Percentiles rank a stretch among this genome's conserved stretches.
Evolutionary conservation across 352 stramenopile species (phyloP).

Genomic region (Pythium utonaiense): DNA sequence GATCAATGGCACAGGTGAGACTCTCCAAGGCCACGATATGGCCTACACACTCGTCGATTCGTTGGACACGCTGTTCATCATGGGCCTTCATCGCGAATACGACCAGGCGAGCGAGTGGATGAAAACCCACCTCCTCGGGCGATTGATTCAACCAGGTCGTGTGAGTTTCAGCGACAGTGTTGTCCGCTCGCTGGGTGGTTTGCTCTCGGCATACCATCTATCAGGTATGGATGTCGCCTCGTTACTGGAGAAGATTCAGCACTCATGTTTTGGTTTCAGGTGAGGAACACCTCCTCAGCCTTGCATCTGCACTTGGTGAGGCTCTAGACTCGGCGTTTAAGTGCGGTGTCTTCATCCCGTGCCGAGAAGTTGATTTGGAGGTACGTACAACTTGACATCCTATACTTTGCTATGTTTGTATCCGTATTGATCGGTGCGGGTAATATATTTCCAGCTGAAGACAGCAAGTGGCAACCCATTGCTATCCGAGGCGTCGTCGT

Average conservation of each 20-base stretch:
- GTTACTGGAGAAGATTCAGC: background rate
- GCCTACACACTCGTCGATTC: conserved; percentile 59
- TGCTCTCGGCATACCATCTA: conserved; percentile 53
- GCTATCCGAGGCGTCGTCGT: conserved; percentile 46
- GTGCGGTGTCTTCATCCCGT: conserved; percentile 34
- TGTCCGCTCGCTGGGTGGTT: conserved; percentile 50
- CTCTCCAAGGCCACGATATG: conserved; percentile 53
- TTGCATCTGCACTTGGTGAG: conserved; percentile 36
- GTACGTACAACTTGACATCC: conserved; percentile 13
- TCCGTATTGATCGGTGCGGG: no score
- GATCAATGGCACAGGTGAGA: conserved; percentile 17
- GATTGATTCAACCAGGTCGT: conserved; percentile 30
- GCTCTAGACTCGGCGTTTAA: conserved; percentile 33
- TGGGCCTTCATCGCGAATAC: conserved; percentile 61
- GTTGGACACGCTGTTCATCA: conserved; percentile 66
- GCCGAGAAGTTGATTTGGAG: conserved; percentile 34
- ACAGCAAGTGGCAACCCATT: conserved; percentile 19
- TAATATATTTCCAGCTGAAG: conserved; percentile 18
- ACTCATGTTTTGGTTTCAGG: conserved; percentile 12
- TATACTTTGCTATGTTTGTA: no score
- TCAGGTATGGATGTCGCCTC: conserved; percentile 24
- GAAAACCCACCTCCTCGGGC: conserved; percentile 33
- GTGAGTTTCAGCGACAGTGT: conserved; percentile 68
- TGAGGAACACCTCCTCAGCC: conserved; percentile 40
- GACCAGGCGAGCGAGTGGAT: conserved; percentile 54